Percentiles rank a stretch among this genome's conserved stretches.
These are phyloP conservation scores for Phlyctochytrium bullatum DNA, from an alignment of 192 early-diverging fungal genomes.

Conservation along the genomic window DNA sequence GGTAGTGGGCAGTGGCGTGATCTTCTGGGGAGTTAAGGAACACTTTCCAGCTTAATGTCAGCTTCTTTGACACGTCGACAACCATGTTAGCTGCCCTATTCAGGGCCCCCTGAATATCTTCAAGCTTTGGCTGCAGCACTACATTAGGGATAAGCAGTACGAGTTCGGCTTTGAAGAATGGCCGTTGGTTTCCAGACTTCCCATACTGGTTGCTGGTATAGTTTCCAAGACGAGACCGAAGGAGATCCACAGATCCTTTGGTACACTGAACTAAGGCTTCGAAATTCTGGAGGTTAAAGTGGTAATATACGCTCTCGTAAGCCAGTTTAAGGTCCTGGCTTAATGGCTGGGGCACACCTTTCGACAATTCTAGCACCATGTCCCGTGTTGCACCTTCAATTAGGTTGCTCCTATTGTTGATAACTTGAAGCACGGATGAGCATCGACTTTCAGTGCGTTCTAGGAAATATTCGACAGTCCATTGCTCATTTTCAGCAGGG, in stretches of 20 bases:
- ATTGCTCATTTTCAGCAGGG: conserved; percentile 55
- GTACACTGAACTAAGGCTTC: conserved; percentile 62
- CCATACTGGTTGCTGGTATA: conserved; percentile 61
- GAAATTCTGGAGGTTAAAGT: conserved; percentile 61
- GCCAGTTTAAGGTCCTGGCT: conserved; percentile 49
- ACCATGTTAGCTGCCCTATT: conserved; percentile 56
- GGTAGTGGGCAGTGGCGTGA: conserved; percentile 37
- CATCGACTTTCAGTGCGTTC: conserved; percentile 58
- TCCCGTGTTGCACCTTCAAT: conserved; percentile 59
- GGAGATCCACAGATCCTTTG: conserved; percentile 58
- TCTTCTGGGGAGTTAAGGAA: conserved; percentile 49
- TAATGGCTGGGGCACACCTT: conserved; percentile 39
- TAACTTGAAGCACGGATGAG: conserved; percentile 38
- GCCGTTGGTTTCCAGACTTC: conserved; percentile 48
- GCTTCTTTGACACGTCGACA: conserved; percentile 60
- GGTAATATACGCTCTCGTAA: conserved; percentile 61
- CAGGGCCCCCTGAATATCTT: conserved; percentile 60
- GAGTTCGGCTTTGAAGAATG: conserved; percentile 61
- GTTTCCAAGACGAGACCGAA: conserved; percentile 52
- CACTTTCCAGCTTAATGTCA: conserved; percentile 50
- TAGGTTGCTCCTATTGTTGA: conserved; percentile 58
- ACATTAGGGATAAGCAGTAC: conserved; percentile 61
- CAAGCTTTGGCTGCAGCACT: conserved; percentile 60
- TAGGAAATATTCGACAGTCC: conserved; percentile 59
- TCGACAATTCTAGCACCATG: conserved; percentile 54